Conservation (phyloP, 106 monocot genomes). For the Platanthera zijinensis region DNA sequence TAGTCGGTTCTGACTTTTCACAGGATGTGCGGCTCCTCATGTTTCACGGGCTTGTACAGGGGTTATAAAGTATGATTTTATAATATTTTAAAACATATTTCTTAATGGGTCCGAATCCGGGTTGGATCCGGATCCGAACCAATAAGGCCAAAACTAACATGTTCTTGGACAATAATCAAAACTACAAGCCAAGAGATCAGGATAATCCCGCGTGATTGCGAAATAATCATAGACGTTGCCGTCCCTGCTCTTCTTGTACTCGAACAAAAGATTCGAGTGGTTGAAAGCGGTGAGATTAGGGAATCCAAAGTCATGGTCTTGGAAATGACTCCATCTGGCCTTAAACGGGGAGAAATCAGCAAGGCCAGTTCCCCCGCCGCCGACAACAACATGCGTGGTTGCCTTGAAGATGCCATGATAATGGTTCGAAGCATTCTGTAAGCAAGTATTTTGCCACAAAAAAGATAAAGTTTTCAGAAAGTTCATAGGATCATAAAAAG, state of each 20-base stretch:
- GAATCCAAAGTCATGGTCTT: slow-evolving; percentile 64
- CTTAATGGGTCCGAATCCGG: no score
- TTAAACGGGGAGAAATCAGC: slow-evolving; percentile 27
- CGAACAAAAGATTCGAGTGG: slow-evolving; percentile 48
- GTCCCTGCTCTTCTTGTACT: slow-evolving; percentile 78
- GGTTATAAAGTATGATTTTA: no score
- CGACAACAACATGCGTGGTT: slow-evolving; percentile 86
- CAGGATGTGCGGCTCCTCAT: no score
- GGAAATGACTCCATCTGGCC: slow-evolving; percentile 63
- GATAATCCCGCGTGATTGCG: slow-evolving; percentile 64
- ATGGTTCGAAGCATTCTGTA: slow-evolving; percentile 37
- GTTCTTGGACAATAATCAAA: slow-evolving; percentile 59
- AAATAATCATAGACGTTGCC: slow-evolving; percentile 72
- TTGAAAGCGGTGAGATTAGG: slow-evolving; percentile 77
- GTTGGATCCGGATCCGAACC: no score
- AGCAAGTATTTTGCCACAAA: slow-evolving; percentile 32
- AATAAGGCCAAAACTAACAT: no score
- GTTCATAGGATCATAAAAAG: neutral
- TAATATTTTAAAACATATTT: no score
- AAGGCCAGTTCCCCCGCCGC: slow-evolving; percentile 70
- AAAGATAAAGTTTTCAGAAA: neutral
- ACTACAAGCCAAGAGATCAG: slow-evolving; percentile 59
- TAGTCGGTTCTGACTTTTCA: no score
- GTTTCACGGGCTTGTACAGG: no score
- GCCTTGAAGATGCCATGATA: slow-evolving; percentile 59